Base-by-base conservation (phyloP, 495 filamentous ascomycete genomes). In the Penicillium herquei region DNA sequence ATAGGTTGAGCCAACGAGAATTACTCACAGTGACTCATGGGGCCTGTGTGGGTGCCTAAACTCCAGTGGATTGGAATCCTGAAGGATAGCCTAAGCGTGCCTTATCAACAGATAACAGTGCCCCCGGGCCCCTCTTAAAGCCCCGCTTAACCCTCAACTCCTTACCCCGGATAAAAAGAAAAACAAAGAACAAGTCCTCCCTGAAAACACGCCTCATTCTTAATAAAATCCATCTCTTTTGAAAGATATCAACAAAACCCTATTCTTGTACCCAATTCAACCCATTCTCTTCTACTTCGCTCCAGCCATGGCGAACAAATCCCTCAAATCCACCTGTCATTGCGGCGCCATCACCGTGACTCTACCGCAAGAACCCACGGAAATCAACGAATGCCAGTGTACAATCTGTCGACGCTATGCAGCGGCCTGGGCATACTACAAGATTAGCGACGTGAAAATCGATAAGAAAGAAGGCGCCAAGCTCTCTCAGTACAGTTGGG, bases 371-470 rank as follows among this genome's bases (percentile, higher is more conserved):
- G 18, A 18, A 39, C 55, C 55, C 39, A 35, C 40, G 48, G 55
- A 57, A 47, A 57, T 57, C 55, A 57, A 57, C 49, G 49, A 57
- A 52, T 57, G 55, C 14, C 55, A 57, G 48, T 57, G 55, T 52
- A 57, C 55, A 35, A 57, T 57, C 55, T 57, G 55, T 52, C 55
- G 55, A 35, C 55, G 55, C 48, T 57, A 57, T 34, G 49, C 55
- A 51, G 55, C 55, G 21, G 55, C 55, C 47, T 57, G 55, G 55
- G 55, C 40, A 21, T 57, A 57, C 49, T 57, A 52, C 48, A 57
- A 51, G 40, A 48, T 57, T 40, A 46, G 52, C 34, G 55, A 57
- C 41, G n/a, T 57, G 49, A 57, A 52, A 52, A 41, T 57, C 34
- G 49, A 53, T 32, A 49, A 45, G 7, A 50, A 50, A 50, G 47